Base-by-base conservation (phyloP, 148 eudicot genomes). In the Rhododendron williamsianum region DNA sequence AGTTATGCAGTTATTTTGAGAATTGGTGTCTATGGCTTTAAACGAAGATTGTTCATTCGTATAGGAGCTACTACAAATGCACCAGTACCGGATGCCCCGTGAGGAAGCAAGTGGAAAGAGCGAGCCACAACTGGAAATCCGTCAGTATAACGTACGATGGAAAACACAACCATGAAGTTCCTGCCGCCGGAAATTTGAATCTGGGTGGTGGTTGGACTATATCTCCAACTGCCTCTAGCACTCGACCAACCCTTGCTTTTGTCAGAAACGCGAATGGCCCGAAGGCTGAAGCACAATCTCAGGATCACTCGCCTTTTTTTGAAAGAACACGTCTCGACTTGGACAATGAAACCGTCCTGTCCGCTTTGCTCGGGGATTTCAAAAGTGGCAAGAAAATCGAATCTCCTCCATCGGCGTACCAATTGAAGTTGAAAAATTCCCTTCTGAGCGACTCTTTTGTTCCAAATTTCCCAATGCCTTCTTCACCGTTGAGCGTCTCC, bases 41-140 rank as follows among this genome's bases (percentile, higher is more conserved):
- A 80, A 48, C 0, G 4, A 30, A 18, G 45, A 81, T 33, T 81
- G 72, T 38, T 67, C 1, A 45, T 19, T 72, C 78, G 16, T 88
- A 60, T 87, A 95, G 98, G 93, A 95, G 98, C 90, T 94, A 95
- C 85, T 95, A 94, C 92, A 95, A 93, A 89, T 95, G 98, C 89
- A 95, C 97, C n/a, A 89, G 90, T 77, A 86, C 91, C 18, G 98
- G 95, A 72, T 95, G 98, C 87, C 85, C 87, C 8, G 98, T 95
- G 56, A 90, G 94, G 87, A 95, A 95, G 87, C 97, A 94, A 81
- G 95, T 95, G 23, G 97, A 95, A 87, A 89, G 97, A 90, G 96
- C 95, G 23, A 89, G 97, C 1, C 90, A 92, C 36, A 67, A 93
- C 85, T 72, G 87, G 74, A 94, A 93, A 86, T 91, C 27, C 52